Percentiles rank a stretch among this genome's conserved stretches.
Evolutionary conservation across 768 basidiomycete species (phyloP).

Genomic region (Pilatotrama ljubarskyi): DNA sequence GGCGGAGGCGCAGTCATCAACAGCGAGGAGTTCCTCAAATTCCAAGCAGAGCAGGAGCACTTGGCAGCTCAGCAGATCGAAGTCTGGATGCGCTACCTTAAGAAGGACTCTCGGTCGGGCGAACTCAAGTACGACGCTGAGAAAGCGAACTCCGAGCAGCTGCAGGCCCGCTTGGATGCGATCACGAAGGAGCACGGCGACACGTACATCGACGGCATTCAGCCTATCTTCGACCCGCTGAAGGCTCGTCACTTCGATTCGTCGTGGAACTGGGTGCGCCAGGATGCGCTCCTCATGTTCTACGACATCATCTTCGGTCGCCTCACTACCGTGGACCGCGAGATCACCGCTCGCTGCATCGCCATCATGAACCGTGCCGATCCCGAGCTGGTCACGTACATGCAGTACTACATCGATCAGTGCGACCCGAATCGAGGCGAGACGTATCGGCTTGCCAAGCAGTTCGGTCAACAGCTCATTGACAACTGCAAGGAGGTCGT

Average conservation of each 20-base stretch:
- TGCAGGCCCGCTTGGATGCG: conserved; percentile 87
- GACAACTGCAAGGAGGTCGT: conserved; percentile 90
- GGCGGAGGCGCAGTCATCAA: conserved; percentile 88
- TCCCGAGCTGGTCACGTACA: conserved; percentile 86
- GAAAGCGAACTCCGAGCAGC: conserved; percentile 65
- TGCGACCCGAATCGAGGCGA: conserved; percentile 82
- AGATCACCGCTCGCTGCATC: conserved; percentile 96
- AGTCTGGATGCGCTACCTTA: conserved; percentile 95
- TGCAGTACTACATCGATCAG: conserved; percentile 92
- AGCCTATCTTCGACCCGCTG: conserved; percentile 90
- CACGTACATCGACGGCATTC: conserved; percentile 89
- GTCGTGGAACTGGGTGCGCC: conserved; percentile 99
- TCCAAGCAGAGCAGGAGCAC: conserved; percentile 89
- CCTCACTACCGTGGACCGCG: conserved; percentile 90
- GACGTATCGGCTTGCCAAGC: conserved; percentile 93
- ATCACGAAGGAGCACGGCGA: conserved; percentile 94
- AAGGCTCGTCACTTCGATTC: conserved; percentile 99
- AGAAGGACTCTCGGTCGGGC: conserved; percentile 89
- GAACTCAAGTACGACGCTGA: conserved; percentile 88
- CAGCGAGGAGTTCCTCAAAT: conserved; percentile 97
- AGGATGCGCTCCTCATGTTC: conserved; percentile 95
- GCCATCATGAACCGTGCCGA: conserved; percentile 97
- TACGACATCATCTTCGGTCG: conserved; percentile 98
- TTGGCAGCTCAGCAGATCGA: conserved; percentile 94
- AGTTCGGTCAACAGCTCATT: conserved; percentile 94